Conservation (phyloP, 306 rosid genomes). For the Mimosa bimucronata region DNA sequence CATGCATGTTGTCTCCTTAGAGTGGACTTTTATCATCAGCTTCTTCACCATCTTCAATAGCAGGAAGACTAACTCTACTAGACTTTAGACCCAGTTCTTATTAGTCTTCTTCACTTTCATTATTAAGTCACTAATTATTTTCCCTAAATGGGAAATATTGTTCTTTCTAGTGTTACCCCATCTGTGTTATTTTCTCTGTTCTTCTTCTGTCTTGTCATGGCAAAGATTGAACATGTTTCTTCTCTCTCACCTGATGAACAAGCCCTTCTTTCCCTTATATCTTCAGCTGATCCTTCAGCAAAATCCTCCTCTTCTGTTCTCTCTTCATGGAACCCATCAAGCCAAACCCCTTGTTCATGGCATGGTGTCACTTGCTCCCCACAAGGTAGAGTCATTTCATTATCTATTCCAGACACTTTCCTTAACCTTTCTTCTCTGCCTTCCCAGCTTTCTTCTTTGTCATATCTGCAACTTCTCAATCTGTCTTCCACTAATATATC, state of each 20-base stretch:
- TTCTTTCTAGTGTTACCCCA: slow-evolving; percentile 33
- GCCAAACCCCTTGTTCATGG: slow-evolving; percentile 92
- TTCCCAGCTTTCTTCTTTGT: slow-evolving; percentile 69
- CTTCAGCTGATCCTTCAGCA: slow-evolving; percentile 47
- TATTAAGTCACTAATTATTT: slow-evolving; percentile 33
- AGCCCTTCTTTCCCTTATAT: slow-evolving; percentile 79
- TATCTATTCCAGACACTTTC: slow-evolving; percentile 75
- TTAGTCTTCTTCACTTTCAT: slow-evolving; percentile 39
- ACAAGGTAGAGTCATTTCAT: slow-evolving; percentile 81
- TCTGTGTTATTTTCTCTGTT: slow-evolving; percentile 43
- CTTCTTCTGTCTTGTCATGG: slow-evolving; percentile 43
- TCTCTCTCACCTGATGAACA: slow-evolving; percentile 85
- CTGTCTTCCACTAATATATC: slow-evolving; percentile 90
- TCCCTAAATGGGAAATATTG: slow-evolving; percentile 47
- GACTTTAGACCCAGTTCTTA: slow-evolving; percentile 33
- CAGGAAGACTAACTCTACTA: slow-evolving; percentile 24
- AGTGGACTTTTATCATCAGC: slow-evolving; percentile 52
- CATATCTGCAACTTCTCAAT: slow-evolving; percentile 87
- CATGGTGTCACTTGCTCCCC: slow-evolving; percentile 85
- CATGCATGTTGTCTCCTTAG: slow-evolving; percentile 67
- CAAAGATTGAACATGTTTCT: slow-evolving; percentile 37
- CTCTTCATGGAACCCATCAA: slow-evolving; percentile 85
- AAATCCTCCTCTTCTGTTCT: slow-evolving; percentile 63
- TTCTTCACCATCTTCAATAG: slow-evolving; percentile 44
- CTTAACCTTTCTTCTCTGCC: slow-evolving; percentile 81